A percentile compares a stretch with the other conserved stretches of the same genome.
Conservation (phyloP, 805 yeast species). For the Saccharomycopsis fermentans region DNA sequence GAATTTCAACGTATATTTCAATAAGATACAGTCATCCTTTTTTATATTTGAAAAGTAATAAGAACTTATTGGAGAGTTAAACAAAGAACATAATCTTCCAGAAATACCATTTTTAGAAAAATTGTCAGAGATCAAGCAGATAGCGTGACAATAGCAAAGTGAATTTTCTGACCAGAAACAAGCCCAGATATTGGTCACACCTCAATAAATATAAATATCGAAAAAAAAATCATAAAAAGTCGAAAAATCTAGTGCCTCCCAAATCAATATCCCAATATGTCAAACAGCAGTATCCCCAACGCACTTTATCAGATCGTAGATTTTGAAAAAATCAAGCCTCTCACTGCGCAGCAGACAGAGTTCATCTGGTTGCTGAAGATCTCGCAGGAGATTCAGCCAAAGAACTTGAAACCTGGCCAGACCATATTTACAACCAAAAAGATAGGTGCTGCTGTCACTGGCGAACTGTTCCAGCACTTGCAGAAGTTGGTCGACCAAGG, state of each 20-base stretch:
- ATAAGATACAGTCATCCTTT: too few species aligned
- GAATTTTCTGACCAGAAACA: too few species aligned
- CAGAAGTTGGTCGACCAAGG: constrained; percentile 1
- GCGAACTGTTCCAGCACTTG: not conserved
- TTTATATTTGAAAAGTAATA: too few species aligned
- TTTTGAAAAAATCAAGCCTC: constrained; percentile 5
- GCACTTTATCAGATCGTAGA: constrained; percentile 6
- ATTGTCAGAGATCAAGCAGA: too few species aligned
- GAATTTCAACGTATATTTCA: too few species aligned
- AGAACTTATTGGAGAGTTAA: not conserved
- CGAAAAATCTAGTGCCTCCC: too few species aligned
- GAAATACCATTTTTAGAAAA: too few species aligned
- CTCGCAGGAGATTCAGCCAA: not conserved
- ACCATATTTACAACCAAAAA: not conserved
- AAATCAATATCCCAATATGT: too few species aligned
- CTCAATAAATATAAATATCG: too few species aligned
- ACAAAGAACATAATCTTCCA: not conserved
- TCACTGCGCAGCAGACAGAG: constrained; percentile 12
- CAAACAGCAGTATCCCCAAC: constrained; percentile 1
- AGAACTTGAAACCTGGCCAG: not conserved
- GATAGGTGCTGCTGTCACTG: constrained; percentile 6
- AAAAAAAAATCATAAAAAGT: too few species aligned
- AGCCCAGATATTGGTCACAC: too few species aligned
- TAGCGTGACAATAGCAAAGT: too few species aligned
- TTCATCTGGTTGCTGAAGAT: constrained; percentile 14